Conservation (phyloP, 345 rosid species). For the Arabidopsis thaliana region DNA sequence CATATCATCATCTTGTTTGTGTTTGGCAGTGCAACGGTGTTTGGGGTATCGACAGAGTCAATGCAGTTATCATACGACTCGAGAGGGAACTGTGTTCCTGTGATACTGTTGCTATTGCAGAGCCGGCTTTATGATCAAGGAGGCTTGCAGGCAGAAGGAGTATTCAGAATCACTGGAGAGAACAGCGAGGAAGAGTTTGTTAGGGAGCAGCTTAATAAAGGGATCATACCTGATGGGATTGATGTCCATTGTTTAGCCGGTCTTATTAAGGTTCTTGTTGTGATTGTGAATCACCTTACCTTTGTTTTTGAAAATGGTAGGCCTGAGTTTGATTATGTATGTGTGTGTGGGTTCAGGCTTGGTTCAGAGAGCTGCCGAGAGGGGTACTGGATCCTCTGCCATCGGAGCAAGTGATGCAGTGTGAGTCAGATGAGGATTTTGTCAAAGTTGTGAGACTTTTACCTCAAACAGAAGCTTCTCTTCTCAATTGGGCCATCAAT, state of each 20-base stretch:
- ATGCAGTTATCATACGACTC: slow-evolving; percentile 95
- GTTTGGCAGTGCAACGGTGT: slow-evolving; percentile 79
- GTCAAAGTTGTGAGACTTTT: slow-evolving; percentile 73
- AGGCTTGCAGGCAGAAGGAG: slow-evolving; percentile 93
- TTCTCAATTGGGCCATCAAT: slow-evolving; percentile 88
- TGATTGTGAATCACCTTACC: neutral
- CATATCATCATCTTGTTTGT: slow-evolving; percentile 1
- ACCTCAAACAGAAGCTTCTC: slow-evolving; percentile 87
- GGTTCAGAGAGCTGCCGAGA: slow-evolving; percentile 98
- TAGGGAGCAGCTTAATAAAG: slow-evolving; percentile 63
- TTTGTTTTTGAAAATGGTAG: neutral
- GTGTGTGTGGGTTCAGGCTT: slow-evolving; percentile 61
- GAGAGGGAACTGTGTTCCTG: slow-evolving; percentile 94
- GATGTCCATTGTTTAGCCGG: slow-evolving; percentile 97
- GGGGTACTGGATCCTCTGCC: slow-evolving; percentile 85
- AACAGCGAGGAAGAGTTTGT: slow-evolving; percentile 3
- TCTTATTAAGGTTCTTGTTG: slow-evolving; percentile 74
- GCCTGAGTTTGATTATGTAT: neutral
- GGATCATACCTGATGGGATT: slow-evolving; percentile 74
- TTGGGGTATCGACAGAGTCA: slow-evolving; percentile 96
- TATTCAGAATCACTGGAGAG: slow-evolving; percentile 85
- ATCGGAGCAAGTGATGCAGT: slow-evolving; percentile 86
- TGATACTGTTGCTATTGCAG: slow-evolving; percentile 84
- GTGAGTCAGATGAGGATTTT: slow-evolving; percentile 89
- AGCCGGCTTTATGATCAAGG: slow-evolving; percentile 80